phyloP scores from a whole-genome alignment of 345 rosid genomes.

The Eucalyptus fibrosa region DNA sequence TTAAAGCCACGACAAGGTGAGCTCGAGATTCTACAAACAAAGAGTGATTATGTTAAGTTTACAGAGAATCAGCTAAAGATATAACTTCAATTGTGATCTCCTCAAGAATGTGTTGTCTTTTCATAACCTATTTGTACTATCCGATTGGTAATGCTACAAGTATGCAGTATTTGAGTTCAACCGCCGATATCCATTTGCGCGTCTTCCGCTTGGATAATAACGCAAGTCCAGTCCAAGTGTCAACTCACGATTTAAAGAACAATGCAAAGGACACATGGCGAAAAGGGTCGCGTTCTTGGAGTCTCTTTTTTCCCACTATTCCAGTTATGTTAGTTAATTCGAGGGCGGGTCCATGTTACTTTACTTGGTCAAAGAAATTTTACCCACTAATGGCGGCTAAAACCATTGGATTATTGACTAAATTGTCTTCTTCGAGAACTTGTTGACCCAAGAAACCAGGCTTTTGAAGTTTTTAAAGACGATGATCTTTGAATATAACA shows the following conservation, averaged over 20 bases:
- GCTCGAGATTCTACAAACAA: too few relatives aligned
- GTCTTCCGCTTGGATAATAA: too few relatives aligned
- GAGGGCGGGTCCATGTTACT: not conserved
- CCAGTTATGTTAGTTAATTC: not conserved
- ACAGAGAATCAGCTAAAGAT: accelerated
- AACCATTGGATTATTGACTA: not conserved
- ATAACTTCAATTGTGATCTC: not conserved
- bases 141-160: not conserved
- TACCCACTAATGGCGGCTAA: not conserved
- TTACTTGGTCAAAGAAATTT: not conserved
- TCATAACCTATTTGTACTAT: not conserved
- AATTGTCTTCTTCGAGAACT: not conserved
- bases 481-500: too few relatives aligned
- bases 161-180: not conserved
- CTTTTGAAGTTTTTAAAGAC: too few relatives aligned
- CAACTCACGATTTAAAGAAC: too few relatives aligned
- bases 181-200: too few relatives aligned
- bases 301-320: not conserved
- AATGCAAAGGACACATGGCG: not conserved
- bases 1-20: not conserved
- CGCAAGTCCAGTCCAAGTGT: too few relatives aligned
- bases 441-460: too few relatives aligned
- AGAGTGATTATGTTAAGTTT: not conserved
- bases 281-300: not conserved
- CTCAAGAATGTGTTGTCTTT: not conserved